phyloP scores from a whole-genome alignment of 2,329 filamentous ascomycete species.

The Waltergamsia citrina region DNA sequence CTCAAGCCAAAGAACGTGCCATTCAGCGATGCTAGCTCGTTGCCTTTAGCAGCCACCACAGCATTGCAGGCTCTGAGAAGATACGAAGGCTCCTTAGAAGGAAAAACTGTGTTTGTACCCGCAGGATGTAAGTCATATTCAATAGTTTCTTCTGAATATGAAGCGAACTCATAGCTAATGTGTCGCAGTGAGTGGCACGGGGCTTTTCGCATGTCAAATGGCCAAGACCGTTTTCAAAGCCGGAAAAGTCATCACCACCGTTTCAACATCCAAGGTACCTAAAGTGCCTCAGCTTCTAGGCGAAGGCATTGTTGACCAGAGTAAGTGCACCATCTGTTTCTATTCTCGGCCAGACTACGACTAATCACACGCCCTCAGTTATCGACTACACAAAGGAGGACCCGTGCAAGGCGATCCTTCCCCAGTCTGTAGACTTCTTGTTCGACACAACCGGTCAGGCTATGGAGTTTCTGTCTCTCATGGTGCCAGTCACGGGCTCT shows the following conservation, averaged over 20 bases:
- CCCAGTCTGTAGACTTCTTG: constrained; percentile 28
- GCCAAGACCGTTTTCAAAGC: constrained; percentile 33
- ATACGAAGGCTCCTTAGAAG: constrained; percentile 26
- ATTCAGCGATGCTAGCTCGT: constrained; percentile 30
- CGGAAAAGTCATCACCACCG: constrained; percentile 32
- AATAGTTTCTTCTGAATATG: background rate
- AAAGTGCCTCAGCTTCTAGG: constrained; percentile 25
- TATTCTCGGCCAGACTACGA: background rate
- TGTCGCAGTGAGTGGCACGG: constrained; percentile 12
- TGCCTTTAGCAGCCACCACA: constrained; percentile 31
- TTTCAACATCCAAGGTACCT: constrained; percentile 29
- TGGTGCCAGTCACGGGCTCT: constrained; percentile 20
- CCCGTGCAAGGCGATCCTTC: constrained; percentile 14
- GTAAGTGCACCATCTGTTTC: constrained; percentile 6
- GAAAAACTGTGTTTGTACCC: constrained; percentile 17
- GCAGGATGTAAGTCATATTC: constrained; percentile 11
- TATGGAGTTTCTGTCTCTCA: constrained; percentile 6
- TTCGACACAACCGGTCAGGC: constrained; percentile 28
- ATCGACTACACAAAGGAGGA: constrained; percentile 14
- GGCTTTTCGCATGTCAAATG: constrained; percentile 23
- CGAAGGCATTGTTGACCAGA: constrained; percentile 24
- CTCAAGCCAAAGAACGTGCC: constrained; percentile 28
- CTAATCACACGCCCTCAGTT: constrained; percentile 5
- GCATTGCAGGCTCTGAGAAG: constrained; percentile 25
- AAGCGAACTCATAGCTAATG: background rate